A percentile compares a stretch with the other conserved stretches of the same genome.
These are phyloP conservation scores for Phytopythium cucurbitacearum DNA, from an alignment of 352 stramenopile species.

Conservation along the genomic window DNA sequence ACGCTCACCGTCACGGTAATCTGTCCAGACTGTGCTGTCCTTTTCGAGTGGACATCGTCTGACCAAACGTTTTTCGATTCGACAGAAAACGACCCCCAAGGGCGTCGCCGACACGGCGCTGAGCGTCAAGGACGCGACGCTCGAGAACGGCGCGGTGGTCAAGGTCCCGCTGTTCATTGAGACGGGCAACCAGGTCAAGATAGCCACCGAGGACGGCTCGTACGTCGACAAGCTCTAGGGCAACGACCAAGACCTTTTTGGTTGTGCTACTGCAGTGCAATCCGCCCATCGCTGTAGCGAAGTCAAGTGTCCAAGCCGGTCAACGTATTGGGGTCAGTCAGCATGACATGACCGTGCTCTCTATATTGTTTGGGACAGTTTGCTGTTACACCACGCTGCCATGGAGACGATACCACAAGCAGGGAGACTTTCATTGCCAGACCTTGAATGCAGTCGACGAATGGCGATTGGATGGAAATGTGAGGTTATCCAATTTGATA, in stretches of 20 bases:
- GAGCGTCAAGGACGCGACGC: slow-evolving; percentile 79
- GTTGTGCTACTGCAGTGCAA: too few species aligned
- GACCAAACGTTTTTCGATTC: slow-evolving; percentile 4
- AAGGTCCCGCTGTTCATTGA: slow-evolving; percentile 86
- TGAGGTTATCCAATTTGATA: too few species aligned
- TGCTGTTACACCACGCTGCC: too few species aligned
- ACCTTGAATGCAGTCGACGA: too few species aligned
- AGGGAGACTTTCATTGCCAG: too few species aligned
- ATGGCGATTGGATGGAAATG: too few species aligned
- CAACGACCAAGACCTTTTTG: background rate
- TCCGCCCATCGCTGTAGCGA: too few species aligned
- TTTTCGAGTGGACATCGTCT: background rate
- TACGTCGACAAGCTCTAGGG: slow-evolving; percentile 76
- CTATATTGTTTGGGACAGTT: too few species aligned
- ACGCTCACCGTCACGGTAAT: slow-evolving; percentile 46
- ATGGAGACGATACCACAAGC: too few species aligned
- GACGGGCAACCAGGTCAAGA: slow-evolving; percentile 66
- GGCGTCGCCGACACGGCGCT: slow-evolving; percentile 68
- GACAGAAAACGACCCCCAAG: slow-evolving; percentile 73
- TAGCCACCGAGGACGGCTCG: slow-evolving; percentile 66
- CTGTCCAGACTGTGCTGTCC: slow-evolving; percentile 20
- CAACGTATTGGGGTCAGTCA: too few species aligned
- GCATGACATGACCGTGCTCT: too few species aligned
- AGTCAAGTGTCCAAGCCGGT: too few species aligned
- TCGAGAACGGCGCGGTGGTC: slow-evolving; percentile 73